Percentiles rank a stretch among this genome's conserved stretches.
These are phyloP conservation scores for Dendrocalamus latiflorus DNA, from an alignment of 202 grass and related monocot species.

Conservation along the genomic window DNA sequence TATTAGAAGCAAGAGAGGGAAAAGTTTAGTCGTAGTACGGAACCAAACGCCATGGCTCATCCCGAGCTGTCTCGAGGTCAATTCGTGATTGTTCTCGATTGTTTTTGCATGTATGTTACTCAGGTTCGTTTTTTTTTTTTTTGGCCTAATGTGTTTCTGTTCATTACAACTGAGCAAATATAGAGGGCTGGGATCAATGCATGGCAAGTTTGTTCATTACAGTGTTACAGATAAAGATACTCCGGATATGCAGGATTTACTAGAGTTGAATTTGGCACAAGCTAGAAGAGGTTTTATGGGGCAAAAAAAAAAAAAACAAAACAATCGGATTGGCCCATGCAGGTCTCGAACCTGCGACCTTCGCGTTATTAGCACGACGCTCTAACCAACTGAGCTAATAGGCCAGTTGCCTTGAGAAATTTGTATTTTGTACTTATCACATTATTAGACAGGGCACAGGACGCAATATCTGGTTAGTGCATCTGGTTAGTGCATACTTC, in stretches of 20 bases:
- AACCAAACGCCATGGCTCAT: not conserved
- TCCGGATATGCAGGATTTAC: not conserved
- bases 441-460: not conserved
- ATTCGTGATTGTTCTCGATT: not conserved
- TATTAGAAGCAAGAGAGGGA: not conserved
- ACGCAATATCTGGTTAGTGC: no score
- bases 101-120: not conserved
- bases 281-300: no score
- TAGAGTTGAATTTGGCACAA: not conserved
- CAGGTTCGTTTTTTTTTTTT: no score
- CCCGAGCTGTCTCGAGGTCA: not conserved
- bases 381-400: conserved; percentile 99
- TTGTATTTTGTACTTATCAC: no score
- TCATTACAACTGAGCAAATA: not conserved
- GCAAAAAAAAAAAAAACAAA: no score
- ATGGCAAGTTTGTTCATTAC: not conserved
- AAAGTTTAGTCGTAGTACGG: not conserved
- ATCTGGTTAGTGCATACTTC: no score
- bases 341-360: conserved; percentile 96
- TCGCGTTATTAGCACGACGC: conserved; percentile 98
- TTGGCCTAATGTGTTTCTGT: not conserved
- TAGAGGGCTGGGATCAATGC: not conserved
- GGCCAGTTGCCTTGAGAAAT: not conserved
- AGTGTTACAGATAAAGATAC: not conserved
- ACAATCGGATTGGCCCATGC: conserved; percentile 51